These are phyloP conservation scores for Fusarium cicatricum DNA, from an alignment of 2,329 filamentous ascomycete species.

Conservation along the genomic window DNA sequence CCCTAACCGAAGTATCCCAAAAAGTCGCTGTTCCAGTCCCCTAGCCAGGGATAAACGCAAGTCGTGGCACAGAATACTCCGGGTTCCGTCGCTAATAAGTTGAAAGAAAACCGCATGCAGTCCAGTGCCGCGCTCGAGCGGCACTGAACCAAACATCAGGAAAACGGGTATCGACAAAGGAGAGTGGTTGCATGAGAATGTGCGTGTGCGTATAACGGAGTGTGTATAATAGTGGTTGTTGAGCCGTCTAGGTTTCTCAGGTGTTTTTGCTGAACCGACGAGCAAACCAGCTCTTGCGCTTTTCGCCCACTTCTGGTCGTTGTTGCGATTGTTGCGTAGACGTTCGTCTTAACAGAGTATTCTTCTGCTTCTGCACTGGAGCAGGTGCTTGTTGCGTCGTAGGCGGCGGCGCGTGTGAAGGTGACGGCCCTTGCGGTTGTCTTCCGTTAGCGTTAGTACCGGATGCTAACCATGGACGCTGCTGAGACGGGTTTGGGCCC, in stretches of 20 bases:
- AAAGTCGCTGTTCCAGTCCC: slow-evolving; percentile 8
- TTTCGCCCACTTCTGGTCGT: slow-evolving; percentile 59
- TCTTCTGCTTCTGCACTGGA: slow-evolving; percentile 42
- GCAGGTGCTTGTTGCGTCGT: slow-evolving; percentile 26
- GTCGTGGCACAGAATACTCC: slow-evolving; percentile 13
- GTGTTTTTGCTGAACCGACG: slow-evolving; percentile 76
- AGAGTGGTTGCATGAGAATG: slow-evolving; percentile 28
- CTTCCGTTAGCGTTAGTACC: slow-evolving; percentile 39
- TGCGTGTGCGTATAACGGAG: slow-evolving; percentile 16
- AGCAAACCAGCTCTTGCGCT: slow-evolving; percentile 91
- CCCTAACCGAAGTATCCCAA: slow-evolving; percentile 24
- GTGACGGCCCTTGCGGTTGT: slow-evolving; percentile 39
- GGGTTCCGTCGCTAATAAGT: slow-evolving; percentile 7
- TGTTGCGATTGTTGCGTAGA: slow-evolving; percentile 40
- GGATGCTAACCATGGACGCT: slow-evolving; percentile 51
- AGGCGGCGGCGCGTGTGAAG: slow-evolving; percentile 37
- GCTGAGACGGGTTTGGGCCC: slow-evolving; percentile 57
- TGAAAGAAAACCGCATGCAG: slow-evolving; percentile 3
- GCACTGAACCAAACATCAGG: slow-evolving; percentile 16
- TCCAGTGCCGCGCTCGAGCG: not conserved
- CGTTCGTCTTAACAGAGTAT: slow-evolving; percentile 42
- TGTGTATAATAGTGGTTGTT: slow-evolving; percentile 12
- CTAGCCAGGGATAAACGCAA: slow-evolving; percentile 9
- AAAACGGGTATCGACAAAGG: slow-evolving; percentile 43
- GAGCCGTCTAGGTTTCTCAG: slow-evolving; percentile 15